These are phyloP conservation scores for Viola pubescens DNA, from an alignment of 441 rosid genomes.

Conservation along the genomic window DNA sequence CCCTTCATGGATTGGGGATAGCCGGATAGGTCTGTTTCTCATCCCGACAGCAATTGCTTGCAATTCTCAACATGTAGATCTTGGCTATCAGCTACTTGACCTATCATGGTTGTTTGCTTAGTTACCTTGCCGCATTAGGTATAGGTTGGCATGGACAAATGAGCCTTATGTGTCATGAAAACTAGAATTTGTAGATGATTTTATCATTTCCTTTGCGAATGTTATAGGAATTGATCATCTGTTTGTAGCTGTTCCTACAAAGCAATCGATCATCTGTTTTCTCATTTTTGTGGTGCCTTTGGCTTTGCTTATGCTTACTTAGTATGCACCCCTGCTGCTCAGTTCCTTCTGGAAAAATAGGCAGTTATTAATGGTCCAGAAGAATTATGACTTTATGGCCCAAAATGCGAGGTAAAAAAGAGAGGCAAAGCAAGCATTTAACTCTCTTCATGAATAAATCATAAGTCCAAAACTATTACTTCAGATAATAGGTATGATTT, in stretches of 20 bases:
- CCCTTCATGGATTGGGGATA: constrained; percentile 88
- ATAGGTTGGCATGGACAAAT: constrained; percentile 6
- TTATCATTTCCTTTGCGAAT: neutral
- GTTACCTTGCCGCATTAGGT: constrained; percentile 1
- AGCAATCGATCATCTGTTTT: neutral
- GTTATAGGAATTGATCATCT: neutral
- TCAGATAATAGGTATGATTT: too few species aligned
- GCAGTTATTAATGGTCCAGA: neutral
- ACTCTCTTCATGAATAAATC: too few species aligned
- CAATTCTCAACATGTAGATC: too few species aligned
- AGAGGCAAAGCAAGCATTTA: too few species aligned
- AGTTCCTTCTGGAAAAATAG: neutral
- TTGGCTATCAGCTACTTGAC: neutral
- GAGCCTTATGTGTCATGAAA: neutral
- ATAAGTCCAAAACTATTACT: too few species aligned
- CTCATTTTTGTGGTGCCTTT: neutral
- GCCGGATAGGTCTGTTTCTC: constrained; percentile 35
- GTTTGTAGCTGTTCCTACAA: neutral
- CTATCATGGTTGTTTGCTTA: neutral
- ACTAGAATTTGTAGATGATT: constrained; percentile 1
- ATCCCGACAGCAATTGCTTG: neutral
- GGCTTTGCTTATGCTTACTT: neutral
- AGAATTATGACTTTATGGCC: too few species aligned
- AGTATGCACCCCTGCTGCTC: neutral
- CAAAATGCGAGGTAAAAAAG: too few species aligned